These are phyloP conservation scores for Herpotrichia juniperi DNA, from an alignment of 2,329 filamentous ascomycete species.

Conservation along the genomic window DNA sequence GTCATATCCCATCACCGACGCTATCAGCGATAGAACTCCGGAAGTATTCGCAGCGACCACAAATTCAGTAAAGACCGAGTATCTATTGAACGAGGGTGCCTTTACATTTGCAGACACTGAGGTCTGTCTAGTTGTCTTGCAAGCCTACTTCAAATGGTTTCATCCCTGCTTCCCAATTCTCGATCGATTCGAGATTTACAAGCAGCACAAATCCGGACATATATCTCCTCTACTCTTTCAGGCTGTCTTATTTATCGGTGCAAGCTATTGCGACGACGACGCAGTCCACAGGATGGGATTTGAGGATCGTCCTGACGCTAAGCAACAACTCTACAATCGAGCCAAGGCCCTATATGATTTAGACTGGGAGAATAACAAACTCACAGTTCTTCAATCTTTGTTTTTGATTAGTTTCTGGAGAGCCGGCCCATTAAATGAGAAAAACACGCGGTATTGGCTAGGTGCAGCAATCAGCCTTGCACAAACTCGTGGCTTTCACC, in stretches of 20 bases:
- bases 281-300: conserved; percentile 55
- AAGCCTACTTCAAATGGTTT: conserved; percentile 63
- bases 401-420: conserved; percentile 65
- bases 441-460: conserved; percentile 47
- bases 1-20: too few relatives aligned
- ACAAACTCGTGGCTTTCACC: conserved; percentile 56
- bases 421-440: conserved; percentile 49
- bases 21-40: too few relatives aligned
- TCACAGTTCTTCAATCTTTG: conserved; percentile 57
- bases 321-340: conserved; percentile 57
- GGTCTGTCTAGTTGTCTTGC: conserved; percentile 52
- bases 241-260: conserved; percentile 61
- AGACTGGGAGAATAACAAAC: conserved; percentile 59
- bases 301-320: conserved; percentile 56
- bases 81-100: conserved; percentile 48
- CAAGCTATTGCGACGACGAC: conserved; percentile 58
- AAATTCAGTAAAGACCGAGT: too few relatives aligned
- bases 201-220: conserved; percentile 46
- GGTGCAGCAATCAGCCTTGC: conserved; percentile 58
- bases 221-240: conserved; percentile 60
- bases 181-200: conserved; percentile 53
- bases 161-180: conserved; percentile 63
- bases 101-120: conserved; percentile 54
- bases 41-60: too few relatives aligned
- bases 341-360: conserved; percentile 61